Evolutionary conservation across 2,329 filamentous ascomycete species (phyloP), one percentile per base, ranked within the genome.

Genomic region (Waltergamsia citrina): DNA sequence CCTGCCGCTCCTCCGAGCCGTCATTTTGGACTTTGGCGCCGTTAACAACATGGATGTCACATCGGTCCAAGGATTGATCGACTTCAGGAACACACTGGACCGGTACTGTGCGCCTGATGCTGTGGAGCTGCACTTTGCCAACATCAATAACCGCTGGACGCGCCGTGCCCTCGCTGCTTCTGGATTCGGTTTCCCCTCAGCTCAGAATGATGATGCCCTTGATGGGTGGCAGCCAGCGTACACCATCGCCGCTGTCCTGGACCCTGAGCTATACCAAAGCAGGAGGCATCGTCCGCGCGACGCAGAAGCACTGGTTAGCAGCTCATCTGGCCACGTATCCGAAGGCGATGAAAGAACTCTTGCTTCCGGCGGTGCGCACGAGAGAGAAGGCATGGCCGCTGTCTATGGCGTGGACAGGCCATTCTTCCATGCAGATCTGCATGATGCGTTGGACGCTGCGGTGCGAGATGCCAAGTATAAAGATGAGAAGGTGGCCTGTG

Each of bases 1-100:
- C 10, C 54, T 64, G 1, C 71, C 72, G 0, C 51, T 61, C 9
- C 57, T 77, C 12, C 62, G 62, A 5, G 71, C 74, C 5, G 43
- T 79, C 7, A 59, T 78, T 8, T 56, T 78, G 3, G 74, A 78
- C 51, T 74, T 71, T 45, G 67, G 67, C 0, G 60, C 69, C 2
- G 68, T 78, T 29, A 71, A 73, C 44, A 62, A 64, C 36, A 54
- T 78, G 19, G 74, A 79, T 39, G 62, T 74, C 7, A 77, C 73
- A 0, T 67, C 69, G 3, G 51, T 76, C 0, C 72, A 78, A 43
- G 67, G 67, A 1, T 54, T 79, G 9, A 58, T 74, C 29, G 71
- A 77, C 43, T 51, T 74, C 10, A 63, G 71, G 26, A 67, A 66
- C 41, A 61, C 67, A 16, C 56, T 78, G 3, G 68, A 74, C 47